Evolutionary conservation across 306 rosid species (phyloP).

Genomic region (Glycyrrhiza uralensis): DNA sequence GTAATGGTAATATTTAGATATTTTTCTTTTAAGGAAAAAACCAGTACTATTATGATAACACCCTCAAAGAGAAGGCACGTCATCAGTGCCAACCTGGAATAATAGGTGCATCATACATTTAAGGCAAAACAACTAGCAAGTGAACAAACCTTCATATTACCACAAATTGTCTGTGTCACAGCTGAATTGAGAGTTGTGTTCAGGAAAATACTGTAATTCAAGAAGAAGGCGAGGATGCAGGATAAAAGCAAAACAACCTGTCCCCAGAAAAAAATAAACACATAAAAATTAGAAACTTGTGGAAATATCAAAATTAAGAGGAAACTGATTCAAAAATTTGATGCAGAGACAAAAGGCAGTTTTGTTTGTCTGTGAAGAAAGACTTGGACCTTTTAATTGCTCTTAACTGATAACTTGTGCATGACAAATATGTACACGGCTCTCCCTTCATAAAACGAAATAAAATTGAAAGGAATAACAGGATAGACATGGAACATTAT

Average conservation of each 20-base stretch:
- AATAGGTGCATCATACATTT: neutral
- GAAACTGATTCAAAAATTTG: neutral
- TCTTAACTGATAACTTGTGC: neutral
- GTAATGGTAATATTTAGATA: neutral
- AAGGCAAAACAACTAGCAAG: constrained; percentile 16
- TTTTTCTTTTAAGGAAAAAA: too few relatives aligned
- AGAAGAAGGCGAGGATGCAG: constrained; percentile 73
- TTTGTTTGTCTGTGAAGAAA: neutral
- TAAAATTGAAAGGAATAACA: neutral
- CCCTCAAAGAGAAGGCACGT: neutral
- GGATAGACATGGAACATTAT: neutral
- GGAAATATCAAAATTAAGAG: constrained; percentile 2
- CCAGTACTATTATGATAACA: too few relatives aligned
- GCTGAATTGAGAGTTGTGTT: constrained; percentile 92
- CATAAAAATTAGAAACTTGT: neutral
- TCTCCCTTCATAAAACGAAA: neutral
- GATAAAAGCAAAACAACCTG: constrained; percentile 76
- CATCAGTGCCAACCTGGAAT: neutral
- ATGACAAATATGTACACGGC: neutral
- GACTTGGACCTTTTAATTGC: neutral
- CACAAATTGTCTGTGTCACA: constrained; percentile 74
- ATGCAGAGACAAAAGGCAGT: neutral
- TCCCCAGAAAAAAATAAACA: neutral
- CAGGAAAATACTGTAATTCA: constrained; percentile 78
- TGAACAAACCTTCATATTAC: constrained; percentile 71